Percentiles rank a stretch among this genome's conserved stretches.
phyloP scores from a whole-genome alignment of 2,329 filamentous ascomycete genomes.

The Hymenoscyphus repandus region DNA sequence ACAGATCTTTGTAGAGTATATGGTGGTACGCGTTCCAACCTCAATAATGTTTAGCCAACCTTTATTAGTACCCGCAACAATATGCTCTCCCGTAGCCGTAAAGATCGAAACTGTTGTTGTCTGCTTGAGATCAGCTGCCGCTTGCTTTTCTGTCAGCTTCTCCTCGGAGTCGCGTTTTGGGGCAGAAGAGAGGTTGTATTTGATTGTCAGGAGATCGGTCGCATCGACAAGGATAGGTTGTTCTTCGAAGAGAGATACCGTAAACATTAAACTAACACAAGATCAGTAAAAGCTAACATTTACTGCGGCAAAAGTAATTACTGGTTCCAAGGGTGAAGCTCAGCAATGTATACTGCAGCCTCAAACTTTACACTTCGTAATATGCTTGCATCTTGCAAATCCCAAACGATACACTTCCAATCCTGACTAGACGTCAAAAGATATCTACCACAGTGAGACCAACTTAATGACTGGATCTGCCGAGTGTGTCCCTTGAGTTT shows the following conservation, averaged over 20 bases:
- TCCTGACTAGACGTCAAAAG: slow-evolving; percentile 90
- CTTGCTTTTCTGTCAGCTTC: slow-evolving; percentile 72
- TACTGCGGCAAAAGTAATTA: slow-evolving; percentile 38
- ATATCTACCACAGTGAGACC: slow-evolving; percentile 88
- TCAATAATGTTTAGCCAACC: slow-evolving; percentile 96
- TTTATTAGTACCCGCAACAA: slow-evolving; percentile 89
- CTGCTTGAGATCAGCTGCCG: slow-evolving; percentile 88
- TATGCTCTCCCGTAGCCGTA: slow-evolving; percentile 77
- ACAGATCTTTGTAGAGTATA: slow-evolving; percentile 86
- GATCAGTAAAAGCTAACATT: neutral
- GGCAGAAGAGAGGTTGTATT: slow-evolving; percentile 73
- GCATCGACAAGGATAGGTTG: slow-evolving; percentile 85
- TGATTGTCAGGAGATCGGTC: slow-evolving; percentile 61
- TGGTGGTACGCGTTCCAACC: slow-evolving; percentile 70
- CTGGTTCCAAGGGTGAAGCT: slow-evolving; percentile 89
- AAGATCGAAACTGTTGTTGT: slow-evolving; percentile 92
- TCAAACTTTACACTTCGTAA: slow-evolving; percentile 83
- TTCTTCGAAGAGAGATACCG: slow-evolving; percentile 90
- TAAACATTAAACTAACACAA: slow-evolving; percentile 65
- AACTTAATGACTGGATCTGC: slow-evolving; percentile 91
- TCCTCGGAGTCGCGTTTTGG: slow-evolving; percentile 73
- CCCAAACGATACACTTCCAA: slow-evolving; percentile 96
- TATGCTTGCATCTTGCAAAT: slow-evolving; percentile 67
- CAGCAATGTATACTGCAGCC: slow-evolving; percentile 90
- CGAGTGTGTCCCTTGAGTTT: slow-evolving; percentile 91